phyloP scores from a whole-genome alignment of 768 basidiomycete genomes.

The Panaeolus papilionaceus region DNA sequence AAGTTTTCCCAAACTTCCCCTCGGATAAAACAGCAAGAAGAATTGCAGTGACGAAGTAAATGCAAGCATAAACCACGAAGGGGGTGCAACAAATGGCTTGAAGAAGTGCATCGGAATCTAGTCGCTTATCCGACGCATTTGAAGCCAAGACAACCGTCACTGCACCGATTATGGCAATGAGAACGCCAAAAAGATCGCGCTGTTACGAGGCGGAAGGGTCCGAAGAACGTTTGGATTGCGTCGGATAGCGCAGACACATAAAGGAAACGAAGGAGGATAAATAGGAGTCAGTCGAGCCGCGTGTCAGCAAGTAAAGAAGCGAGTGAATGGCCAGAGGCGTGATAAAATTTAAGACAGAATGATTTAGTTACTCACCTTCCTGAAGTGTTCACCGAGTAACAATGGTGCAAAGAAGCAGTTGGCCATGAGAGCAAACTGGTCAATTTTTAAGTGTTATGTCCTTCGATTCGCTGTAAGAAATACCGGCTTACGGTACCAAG shows the following conservation, averaged over 20 bases:
- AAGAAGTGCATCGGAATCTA: conserved; percentile 72
- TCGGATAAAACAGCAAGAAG: conserved; percentile 73
- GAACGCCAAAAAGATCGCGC: conserved; percentile 81
- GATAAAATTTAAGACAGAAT: not conserved
- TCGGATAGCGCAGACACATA: not conserved
- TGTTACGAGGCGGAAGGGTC: conserved; percentile 31
- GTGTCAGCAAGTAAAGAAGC: not conserved
- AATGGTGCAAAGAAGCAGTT: conserved; percentile 95
- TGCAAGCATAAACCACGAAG: conserved; percentile 77
- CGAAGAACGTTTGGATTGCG: not conserved
- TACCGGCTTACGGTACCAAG: conserved; percentile 81
- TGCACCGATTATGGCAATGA: conserved; percentile 86
- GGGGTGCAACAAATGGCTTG: conserved; percentile 70
- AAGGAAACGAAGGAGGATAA: not conserved
- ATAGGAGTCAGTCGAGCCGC: conserved; percentile 4
- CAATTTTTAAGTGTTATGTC: conserved; percentile 4
- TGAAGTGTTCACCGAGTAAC: conserved; percentile 83
- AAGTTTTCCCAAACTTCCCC: conserved; percentile 61
- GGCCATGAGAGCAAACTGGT: conserved; percentile 87
- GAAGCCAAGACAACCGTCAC: conserved; percentile 90
- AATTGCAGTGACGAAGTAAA: conserved; percentile 63
- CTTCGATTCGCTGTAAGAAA: conserved; percentile 19
- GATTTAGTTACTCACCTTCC: conserved; percentile 45
- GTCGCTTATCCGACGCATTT: conserved; percentile 70
- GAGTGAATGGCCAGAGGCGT: conserved; percentile 1